Percentiles rank a stretch among this genome's conserved stretches.
Evolutionary conservation across 2,329 filamentous ascomycete genomes (phyloP).

Genomic region (Diplodia intermedia): DNA sequence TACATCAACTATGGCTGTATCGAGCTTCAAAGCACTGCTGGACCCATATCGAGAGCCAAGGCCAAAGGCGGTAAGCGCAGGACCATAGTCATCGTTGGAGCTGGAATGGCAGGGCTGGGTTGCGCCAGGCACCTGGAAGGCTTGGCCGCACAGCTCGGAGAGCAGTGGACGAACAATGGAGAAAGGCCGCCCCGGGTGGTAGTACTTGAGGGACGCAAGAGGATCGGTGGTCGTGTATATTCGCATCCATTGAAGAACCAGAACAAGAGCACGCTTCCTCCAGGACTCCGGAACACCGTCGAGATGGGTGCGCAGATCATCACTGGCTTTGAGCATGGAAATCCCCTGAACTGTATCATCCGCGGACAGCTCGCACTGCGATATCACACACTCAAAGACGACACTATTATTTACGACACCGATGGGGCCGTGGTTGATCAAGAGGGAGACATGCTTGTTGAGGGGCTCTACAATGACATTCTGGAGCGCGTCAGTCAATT

Average conservation of each 20-base stretch:
- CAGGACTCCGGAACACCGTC: slow-evolving; percentile 73
- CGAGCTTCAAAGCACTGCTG: slow-evolving; percentile 64
- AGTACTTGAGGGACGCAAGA: slow-evolving; percentile 82
- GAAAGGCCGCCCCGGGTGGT: slow-evolving; percentile 77
- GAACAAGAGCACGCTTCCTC: slow-evolving; percentile 59
- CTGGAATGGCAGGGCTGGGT: slow-evolving; percentile 90
- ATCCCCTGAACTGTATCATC: slow-evolving; percentile 89
- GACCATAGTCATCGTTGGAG: slow-evolving; percentile 85
- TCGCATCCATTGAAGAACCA: slow-evolving; percentile 74
- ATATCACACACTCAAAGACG: slow-evolving; percentile 80
- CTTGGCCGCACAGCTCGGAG: slow-evolving; percentile 80
- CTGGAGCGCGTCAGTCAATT: slow-evolving; percentile 90
- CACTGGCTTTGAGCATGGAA: slow-evolving; percentile 94
- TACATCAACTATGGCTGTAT: slow-evolving; percentile 98
- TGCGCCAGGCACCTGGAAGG: slow-evolving; percentile 90
- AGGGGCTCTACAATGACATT: slow-evolving; percentile 93
- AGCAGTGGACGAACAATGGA: slow-evolving; percentile 68
- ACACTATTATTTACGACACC: slow-evolving; percentile 88
- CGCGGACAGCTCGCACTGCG: slow-evolving; percentile 86
- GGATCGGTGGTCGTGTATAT: slow-evolving; percentile 91
- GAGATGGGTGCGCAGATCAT: slow-evolving; percentile 99
- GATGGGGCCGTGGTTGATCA: slow-evolving; percentile 80
- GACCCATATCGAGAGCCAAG: slow-evolving; percentile 46
- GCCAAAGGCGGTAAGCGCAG: slow-evolving; percentile 63
- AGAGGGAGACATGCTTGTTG: slow-evolving; percentile 75